Base-by-base conservation (phyloP, 1,284 basidiomycete species). In the Trichosporon sp. region DNA sequence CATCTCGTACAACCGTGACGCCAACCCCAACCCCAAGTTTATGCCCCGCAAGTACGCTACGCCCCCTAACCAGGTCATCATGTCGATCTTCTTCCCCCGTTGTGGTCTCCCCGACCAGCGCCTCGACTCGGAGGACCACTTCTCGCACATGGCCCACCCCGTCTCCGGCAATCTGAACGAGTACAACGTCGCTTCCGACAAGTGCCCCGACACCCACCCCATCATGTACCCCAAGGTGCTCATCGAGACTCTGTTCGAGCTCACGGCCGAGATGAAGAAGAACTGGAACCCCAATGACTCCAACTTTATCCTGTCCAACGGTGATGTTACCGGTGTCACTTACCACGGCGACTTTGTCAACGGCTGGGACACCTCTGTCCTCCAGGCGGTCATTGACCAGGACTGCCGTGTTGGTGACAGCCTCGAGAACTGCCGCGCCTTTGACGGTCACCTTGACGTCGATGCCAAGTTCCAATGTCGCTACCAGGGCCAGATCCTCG, bases 51-150 rank as follows among this genome's bases (percentile, higher is more conserved):
- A 54, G 25, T n/a, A n/a, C n/a, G 44, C 21, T 23, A 14, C 27
- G 21, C 32, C 32, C n/a, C 21, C 44, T 6, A 32, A 52, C 59
- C 44, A 36, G 29, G 29, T 46, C 31, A 60, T 46, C 31, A 58
- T 44, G 16, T 32, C 37, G 5, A 49, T 58, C 40, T 78, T 64
- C 68, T 78, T 75, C 69, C 76, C 76, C 25, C 71, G 69, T 60
- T 75, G 74, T 56, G 74, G 74, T 19, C 59, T 72, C 9, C 73
- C 73, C 1, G 60, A 66, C 60, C 70, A 70, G 14, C 58, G 59
- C 25, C 74, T 82, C 61, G 80, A 82, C 65, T 80, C 78, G 6
- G 34, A 74, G 3, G 79, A 83, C 58, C 81, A 83, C 72, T 67
- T 71, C 59, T 74, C 71, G 2, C 78, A 81, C 73, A 78, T 82